These are phyloP conservation scores for Chernovozyma aurita DNA, from an alignment of 1,139 yeast genomes.

Conservation along the genomic window DNA sequence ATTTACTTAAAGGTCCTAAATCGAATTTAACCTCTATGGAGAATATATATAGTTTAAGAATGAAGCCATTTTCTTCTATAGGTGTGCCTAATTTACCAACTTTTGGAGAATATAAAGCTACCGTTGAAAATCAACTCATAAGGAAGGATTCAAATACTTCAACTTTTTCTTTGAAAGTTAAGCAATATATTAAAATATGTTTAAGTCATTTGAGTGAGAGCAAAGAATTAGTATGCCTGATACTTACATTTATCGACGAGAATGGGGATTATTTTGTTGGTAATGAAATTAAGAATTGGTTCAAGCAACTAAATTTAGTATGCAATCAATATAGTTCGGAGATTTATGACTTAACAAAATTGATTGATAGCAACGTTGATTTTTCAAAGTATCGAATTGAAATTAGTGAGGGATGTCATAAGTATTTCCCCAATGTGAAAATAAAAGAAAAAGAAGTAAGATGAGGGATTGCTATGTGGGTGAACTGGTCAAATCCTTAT, in stretches of 20 bases:
- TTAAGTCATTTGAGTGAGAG: constrained; percentile 13
- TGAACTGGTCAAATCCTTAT: too few relatives aligned
- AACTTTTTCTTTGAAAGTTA: background rate
- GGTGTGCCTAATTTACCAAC: constrained; percentile 71
- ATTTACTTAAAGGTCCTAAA: constrained; percentile 32
- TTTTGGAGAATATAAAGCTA: constrained; percentile 29
- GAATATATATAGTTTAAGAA: constrained; percentile 58
- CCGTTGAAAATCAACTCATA: too few relatives aligned
- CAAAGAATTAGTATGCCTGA: constrained; percentile 9
- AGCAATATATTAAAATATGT: constrained; percentile 9
- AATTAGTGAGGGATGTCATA: constrained; percentile 27
- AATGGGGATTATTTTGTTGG: constrained; percentile 10
- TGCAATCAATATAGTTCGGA: constrained; percentile 1
- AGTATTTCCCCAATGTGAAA: constrained; percentile 35
- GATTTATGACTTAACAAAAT: constrained; percentile 10
- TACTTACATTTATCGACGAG: constrained; percentile 2
- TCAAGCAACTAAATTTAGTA: constrained; percentile 8
- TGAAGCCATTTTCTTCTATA: constrained; percentile 79
- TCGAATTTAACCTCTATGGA: constrained; percentile 41
- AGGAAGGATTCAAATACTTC: constrained; percentile 5
- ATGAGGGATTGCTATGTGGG: too few relatives aligned
- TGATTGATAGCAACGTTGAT: constrained; percentile 6
- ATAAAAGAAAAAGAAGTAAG: background rate
- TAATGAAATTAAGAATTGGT: constrained; percentile 16
- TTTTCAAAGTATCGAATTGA: background rate